A percentile compares a stretch with the other conserved stretches of the same genome.
Evolutionary conservation across 169 alveolate species (phyloP).

Genomic region (Theileria sp.): DNA sequence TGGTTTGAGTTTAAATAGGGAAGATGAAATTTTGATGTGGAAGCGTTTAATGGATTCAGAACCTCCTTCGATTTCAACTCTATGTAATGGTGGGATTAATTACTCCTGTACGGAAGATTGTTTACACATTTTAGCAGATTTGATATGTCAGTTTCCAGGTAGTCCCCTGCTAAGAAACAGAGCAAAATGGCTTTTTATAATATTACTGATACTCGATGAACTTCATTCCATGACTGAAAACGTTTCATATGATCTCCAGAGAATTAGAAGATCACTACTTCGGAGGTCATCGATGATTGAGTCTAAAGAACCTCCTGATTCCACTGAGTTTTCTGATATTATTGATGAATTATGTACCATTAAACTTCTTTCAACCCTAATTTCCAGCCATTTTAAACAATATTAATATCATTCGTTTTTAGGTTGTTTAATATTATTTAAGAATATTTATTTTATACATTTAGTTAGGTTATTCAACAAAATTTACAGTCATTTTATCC

Average conservation of each 20-base stretch:
- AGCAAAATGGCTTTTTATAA: conserved; percentile 53
- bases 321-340: conserved; percentile 1
- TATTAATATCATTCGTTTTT: neutral
- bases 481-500: conserved; percentile 27
- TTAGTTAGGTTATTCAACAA: conserved; percentile 5
- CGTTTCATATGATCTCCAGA: conserved; percentile 55
- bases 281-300: conserved; percentile 18
- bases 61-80: conserved; percentile 38
- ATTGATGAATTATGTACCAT: conserved; percentile 11
- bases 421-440: neutral
- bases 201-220: conserved; percentile 54
- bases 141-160: conserved; percentile 45
- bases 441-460: neutral
- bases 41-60: neutral
- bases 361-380: conserved; percentile 27
- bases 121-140: conserved; percentile 25
- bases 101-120: conserved; percentile 39
- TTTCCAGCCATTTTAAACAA: conserved; percentile 55
- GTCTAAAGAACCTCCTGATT: neutral
- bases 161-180: conserved; percentile 14
- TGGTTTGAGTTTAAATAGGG: neutral
- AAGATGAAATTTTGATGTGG: conserved; percentile 23
- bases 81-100: conserved; percentile 37
- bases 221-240: conserved; percentile 58
- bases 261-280: conserved; percentile 40